Conservation (phyloP, 768 basidiomycete genomes). For the Phanerochaete sordida region DNA sequence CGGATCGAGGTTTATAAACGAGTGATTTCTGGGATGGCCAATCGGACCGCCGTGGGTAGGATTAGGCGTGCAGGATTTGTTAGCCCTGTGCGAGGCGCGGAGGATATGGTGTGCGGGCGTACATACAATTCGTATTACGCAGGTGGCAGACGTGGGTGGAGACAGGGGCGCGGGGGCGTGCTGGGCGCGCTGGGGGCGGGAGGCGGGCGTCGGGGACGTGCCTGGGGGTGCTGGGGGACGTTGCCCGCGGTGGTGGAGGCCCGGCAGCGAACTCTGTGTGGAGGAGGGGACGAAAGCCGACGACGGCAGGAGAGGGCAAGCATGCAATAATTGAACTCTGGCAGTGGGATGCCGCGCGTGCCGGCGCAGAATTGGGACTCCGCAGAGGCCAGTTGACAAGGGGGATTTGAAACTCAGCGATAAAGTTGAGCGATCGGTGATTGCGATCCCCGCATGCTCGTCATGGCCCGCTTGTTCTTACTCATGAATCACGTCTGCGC, state of each 20-base stretch:
- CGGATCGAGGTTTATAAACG: constrained; percentile 11
- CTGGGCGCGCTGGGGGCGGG: too few relatives aligned
- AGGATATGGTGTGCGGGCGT: not conserved
- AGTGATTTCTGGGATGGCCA: not conserved
- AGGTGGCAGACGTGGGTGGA: not conserved
- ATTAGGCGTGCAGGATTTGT: constrained; percentile 15
- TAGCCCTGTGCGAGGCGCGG: not conserved
- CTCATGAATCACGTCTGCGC: not conserved
- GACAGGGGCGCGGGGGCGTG: not conserved
- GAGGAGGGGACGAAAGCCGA: constrained; percentile 5
- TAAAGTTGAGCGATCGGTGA: not conserved
- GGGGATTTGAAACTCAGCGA: not conserved
- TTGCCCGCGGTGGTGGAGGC: not conserved
- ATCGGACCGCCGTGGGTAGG: not conserved
- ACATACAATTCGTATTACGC: constrained; percentile 3
- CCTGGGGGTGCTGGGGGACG: not conserved
- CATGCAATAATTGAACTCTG: constrained; percentile 4
- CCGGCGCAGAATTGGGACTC: not conserved
- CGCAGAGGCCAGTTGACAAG: not conserved
- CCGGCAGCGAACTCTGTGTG: not conserved
- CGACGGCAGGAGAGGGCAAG: constrained; percentile 1
- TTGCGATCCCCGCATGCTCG: constrained; percentile 3
- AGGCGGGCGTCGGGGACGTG: not conserved
- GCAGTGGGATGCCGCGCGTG: not conserved
- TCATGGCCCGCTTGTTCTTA: not conserved